Conservation (phyloP, 139 green algal species). For the Diplosphaera chodatii region DNA sequence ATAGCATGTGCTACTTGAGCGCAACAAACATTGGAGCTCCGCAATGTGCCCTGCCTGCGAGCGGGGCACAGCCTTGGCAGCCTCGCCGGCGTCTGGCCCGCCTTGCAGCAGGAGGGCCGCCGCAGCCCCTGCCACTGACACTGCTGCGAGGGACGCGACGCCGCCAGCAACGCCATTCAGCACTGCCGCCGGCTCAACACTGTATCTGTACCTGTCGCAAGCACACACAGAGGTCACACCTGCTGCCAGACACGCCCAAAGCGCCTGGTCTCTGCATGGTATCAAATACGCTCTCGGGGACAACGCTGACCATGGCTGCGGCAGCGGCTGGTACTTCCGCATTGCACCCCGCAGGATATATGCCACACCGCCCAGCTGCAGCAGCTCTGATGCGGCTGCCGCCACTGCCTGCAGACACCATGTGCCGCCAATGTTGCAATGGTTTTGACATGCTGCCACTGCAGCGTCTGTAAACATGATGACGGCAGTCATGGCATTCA, state of each 20-base stretch:
- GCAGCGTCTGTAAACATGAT: no score
- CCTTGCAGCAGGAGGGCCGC: background rate
- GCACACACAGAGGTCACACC: no score
- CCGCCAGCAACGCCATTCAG: constrained; percentile 2
- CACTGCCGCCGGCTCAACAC: background rate
- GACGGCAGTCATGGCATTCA: no score
- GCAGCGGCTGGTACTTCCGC: constrained; percentile 1
- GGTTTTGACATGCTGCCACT: no score
- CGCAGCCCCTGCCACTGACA: background rate
- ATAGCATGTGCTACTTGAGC: no score
- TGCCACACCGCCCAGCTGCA: constrained; percentile 2
- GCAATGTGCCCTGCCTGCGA: no score
- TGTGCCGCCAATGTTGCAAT: no score
- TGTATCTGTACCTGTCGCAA: constrained; percentile 3
- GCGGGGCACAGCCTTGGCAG: no score
- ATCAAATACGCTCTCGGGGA: no score
- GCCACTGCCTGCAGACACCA: constrained; percentile 5
- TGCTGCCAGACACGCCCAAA: no score
- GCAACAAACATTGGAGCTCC: no score
- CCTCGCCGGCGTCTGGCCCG: background rate
- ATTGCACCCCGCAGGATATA: constrained; percentile 5
- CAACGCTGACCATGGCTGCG: constrained; percentile 5
- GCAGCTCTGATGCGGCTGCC: constrained; percentile 4
- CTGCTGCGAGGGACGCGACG: constrained; percentile 1
- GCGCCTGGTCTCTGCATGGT: background rate